Evolutionary conservation across 1,139 yeast species (phyloP).

Genomic region (Kodamaea plutei): DNA sequence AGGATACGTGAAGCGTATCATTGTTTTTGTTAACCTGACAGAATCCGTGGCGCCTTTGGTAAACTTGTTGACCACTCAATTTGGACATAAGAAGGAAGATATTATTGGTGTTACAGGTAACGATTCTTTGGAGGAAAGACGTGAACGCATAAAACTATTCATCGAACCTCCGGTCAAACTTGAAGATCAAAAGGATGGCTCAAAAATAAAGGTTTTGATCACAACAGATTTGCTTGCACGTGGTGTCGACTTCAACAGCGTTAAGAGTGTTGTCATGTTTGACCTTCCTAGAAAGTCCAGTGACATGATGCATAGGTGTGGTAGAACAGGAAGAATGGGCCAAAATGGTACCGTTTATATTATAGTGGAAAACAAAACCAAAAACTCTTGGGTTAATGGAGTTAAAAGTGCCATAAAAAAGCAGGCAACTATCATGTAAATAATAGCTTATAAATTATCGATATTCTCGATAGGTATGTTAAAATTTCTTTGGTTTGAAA

Average conservation of each 20-base stretch:
- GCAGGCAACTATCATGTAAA: constrained; percentile 27
- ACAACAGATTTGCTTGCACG: constrained; percentile 91
- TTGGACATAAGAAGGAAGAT: constrained; percentile 50
- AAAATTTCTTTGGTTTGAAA: too few species aligned
- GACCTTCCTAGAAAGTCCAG: constrained; percentile 84
- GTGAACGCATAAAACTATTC: constrained; percentile 55
- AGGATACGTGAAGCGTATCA: constrained; percentile 72
- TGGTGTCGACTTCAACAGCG: constrained; percentile 81
- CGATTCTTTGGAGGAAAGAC: constrained; percentile 56
- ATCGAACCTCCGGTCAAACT: constrained; percentile 51
- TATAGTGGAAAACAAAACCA: constrained; percentile 61
- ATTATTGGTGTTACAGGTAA: constrained; percentile 62
- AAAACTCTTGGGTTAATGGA: constrained; percentile 79
- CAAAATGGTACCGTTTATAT: constrained; percentile 84
- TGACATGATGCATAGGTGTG: constrained; percentile 86
- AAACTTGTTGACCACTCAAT: constrained; percentile 45
- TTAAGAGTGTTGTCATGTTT: constrained; percentile 76
- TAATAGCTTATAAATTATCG: too few species aligned
- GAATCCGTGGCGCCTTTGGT: constrained; percentile 59
- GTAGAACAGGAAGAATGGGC: constrained; percentile 92
- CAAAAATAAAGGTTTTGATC: constrained; percentile 57
- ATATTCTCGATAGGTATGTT: too few species aligned
- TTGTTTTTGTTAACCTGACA: constrained; percentile 80
- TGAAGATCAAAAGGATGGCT: constrained; percentile 22
- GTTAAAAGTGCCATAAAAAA: constrained; percentile 66